phyloP scores from a whole-genome alignment of 2,329 filamentous ascomycete genomes.

The Phaeosphaeria sp. region DNA sequence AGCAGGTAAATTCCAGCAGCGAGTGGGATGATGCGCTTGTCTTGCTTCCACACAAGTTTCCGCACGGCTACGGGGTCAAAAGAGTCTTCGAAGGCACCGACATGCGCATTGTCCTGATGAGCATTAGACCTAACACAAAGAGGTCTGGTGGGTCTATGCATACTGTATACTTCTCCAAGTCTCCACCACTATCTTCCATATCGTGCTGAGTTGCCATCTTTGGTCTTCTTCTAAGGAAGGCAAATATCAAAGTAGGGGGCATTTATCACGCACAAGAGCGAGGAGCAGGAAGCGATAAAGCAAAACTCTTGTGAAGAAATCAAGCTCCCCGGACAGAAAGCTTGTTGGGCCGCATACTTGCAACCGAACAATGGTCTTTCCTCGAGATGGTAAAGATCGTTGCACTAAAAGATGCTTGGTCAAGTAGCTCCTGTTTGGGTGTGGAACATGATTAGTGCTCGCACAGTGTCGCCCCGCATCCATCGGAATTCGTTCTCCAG shows the following conservation, averaged over 20 bases:
- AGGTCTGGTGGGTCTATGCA: background rate
- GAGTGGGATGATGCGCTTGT: conserved; percentile 68
- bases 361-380: background rate
- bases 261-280: background rate
- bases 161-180: background rate
- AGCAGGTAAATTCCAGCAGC: conserved; percentile 70
- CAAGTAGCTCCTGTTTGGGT: background rate
- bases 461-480: background rate
- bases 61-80: background rate
- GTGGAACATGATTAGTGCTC: background rate
- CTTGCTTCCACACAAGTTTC: conserved; percentile 46
- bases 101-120: background rate
- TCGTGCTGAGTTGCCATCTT: background rate
- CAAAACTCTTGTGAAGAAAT: background rate
- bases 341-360: background rate
- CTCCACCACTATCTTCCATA: background rate
- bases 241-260: background rate
- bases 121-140: background rate
- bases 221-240: background rate
- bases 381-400: background rate
- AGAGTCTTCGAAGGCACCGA: background rate
- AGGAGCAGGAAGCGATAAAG: background rate
- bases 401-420: background rate
- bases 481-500: background rate
- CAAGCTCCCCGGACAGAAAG: background rate